Base-by-base conservation (phyloP, 225 moss, liverwort and hornwort species). In the Pleurozium schreberi region DNA sequence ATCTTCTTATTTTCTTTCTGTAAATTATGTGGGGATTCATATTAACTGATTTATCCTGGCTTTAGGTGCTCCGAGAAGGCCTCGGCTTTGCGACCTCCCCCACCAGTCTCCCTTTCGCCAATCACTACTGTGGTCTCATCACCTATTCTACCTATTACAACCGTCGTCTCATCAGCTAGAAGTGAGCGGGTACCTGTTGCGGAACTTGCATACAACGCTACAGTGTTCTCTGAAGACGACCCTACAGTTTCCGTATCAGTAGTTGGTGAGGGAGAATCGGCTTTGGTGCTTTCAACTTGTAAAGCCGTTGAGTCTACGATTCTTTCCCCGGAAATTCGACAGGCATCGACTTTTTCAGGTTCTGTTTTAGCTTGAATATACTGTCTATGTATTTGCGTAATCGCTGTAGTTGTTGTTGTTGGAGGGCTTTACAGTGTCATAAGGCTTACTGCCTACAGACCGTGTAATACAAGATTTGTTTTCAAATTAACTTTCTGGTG, bases 241-340 rank as follows among this genome's bases (percentile, higher is more conserved):
- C 90, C 92, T 80, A 92, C 93, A 85, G 87, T 96, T 63, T 94
- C 95, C 45, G 87, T 98, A 82, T 93, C 95, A 69, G 91, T 93
- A 75, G 92, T 96, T 82, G 98, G 95, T 86, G 93, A 98, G 82
- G 98, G 96, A 73, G 98, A 98, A 94, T 96, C 98, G 70, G 95
- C 96, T 79, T 91, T 96, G 69, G 85, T 96, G 34, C 91, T 96
- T 78, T 96, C 96, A 86, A 92, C 93, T 87, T 93, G 88, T 86
- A 92, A 89, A 65, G 84, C 91, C 75, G 91, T 91, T 70, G 91
- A 92, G 43, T 71, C 75, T 84, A 81, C 66, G 75, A 87, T 81
- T 84, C 65, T 36, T 90, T 27, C 86, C 81, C 57, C 83, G 64
- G 90, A 80, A 82, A 85, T 53, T 82, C 89, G 84, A 74, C 84